Base-by-base conservation (phyloP, 23 red algal genomes). In the Gracilaria vermiculophylla region DNA sequence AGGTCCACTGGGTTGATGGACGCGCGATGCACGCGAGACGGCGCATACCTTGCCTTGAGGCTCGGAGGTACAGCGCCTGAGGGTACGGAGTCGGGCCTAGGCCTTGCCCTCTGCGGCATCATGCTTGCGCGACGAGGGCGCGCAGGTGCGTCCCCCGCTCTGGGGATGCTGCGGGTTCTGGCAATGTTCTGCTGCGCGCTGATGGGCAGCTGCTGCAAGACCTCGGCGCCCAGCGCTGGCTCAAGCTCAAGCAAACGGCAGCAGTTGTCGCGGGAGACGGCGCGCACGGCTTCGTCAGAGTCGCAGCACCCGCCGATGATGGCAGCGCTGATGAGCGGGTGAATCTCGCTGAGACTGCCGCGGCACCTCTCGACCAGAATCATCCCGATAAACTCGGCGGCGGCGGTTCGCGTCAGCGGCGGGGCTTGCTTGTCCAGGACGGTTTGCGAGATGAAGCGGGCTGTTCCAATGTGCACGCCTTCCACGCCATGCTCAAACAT, bases 401-500 rank as follows among this genome's bases (percentile, higher is more conserved):
- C 83, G 2, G 83, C 83, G 21, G 50, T 35, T 21, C 83, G 64
- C 3, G 40, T 87, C 17, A 60, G 14, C 23, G 29, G 21, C 25
- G 73, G 48, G 15, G 73, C 8, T 8, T 78, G 45, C 32, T 37
- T 52, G 51, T 78, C 73, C 0, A 54, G 29, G 54, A 78, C 52
- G 17, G 51, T 37, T 52, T 78, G 45, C 7, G 83, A 73, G 40
- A 69, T 40, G 24, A 62, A 64, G 19, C 67, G 58, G 48, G 64
- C 41, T 10, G 58, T 74, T 31, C 21, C 36, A 31, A 76, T 50
- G 29, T 42, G 48, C 7, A 69, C 67, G 15, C 83, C 83, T 58
- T 49, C 51, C 64, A 87, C 67, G 19, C 83, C 83, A 61, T 87
- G 83, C 36, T 77, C 67, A 60, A 87, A 87, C 25, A 87, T 37